Base-by-base conservation (phyloP, 192 early-diverging fungal species). In the Coemansia sp. region DNA sequence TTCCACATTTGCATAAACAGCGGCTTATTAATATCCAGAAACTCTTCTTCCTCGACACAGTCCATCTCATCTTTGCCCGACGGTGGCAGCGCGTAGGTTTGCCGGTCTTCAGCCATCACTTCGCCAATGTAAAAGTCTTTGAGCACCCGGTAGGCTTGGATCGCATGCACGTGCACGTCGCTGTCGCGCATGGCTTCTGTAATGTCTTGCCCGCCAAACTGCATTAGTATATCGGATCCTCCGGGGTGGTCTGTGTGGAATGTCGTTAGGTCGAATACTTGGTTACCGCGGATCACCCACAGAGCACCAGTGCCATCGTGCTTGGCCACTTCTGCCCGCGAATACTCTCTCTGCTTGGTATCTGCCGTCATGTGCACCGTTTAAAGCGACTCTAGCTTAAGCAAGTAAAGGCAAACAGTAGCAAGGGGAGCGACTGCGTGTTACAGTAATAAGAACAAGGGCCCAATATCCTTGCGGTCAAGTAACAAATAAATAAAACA, bases 231-330 rank as follows among this genome's bases (percentile, higher is more conserved):
- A 35, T 98, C 95, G 33, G 89, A 90, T 17, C 97, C 97, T 41
- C 97, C 97, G 0, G 97, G 97, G 72, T 98, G 95, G 76, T 96
- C 95, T 9, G 80, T 76, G 65, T 91, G 87, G 79, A 98, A 98
- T 59, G 88, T 69, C 17, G 95, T 92, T 54, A 96, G 73, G 86
- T 96, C 93, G 75, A 93, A 98, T 41, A 96, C 93, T 46, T 92
- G 89, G 78, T 87, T 88, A 31, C 89, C 75, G 66, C 89, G 85
- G 33, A 92, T 86, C 1, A 95, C 86, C 96, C 96, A 98, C 42
- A 93, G 86, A 8, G 92, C 92, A 36, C 83, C 67, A 4, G 74
- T 73, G 19, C 72, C 88, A 72, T 88, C 89, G 79, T 98, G 94
- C 36, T 81, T 84, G 31, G 85, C 84, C 37, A 97, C 90, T 68